Conservation (phyloP, 192 early-diverging fungal species). For the Coemansia erecta region DNA sequence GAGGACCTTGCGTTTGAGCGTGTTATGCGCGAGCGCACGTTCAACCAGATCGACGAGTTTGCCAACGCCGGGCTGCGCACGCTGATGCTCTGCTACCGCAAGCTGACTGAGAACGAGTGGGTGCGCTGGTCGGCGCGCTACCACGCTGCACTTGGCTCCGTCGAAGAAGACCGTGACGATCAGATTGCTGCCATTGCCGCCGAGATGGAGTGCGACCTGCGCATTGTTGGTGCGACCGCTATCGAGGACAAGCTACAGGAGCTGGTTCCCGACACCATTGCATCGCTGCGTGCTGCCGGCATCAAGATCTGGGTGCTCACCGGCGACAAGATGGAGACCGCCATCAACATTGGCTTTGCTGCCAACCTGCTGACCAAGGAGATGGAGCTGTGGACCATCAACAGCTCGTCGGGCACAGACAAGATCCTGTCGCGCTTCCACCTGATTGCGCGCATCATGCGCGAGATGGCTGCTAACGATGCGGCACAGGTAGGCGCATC, state of each 20-base stretch:
- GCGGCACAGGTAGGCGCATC: neutral
- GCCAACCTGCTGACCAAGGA: constrained; percentile 67
- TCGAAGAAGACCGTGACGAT: constrained; percentile 70
- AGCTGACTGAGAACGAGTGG: constrained; percentile 71
- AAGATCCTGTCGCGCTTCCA: constrained; percentile 50
- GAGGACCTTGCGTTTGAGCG: constrained; percentile 53
- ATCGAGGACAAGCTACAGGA: constrained; percentile 98
- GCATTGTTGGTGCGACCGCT: constrained; percentile 87
- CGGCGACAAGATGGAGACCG: constrained; percentile 97
- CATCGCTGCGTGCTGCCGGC: constrained; percentile 74
- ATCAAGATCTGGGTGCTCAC: constrained; percentile 98
- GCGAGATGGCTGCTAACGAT: constrained; percentile 31
- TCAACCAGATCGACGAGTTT: constrained; percentile 69
- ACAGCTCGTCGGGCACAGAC: constrained; percentile 38
- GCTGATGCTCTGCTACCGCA: constrained; percentile 78
- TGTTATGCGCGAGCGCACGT: constrained; percentile 57
- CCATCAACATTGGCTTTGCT: constrained; percentile 97
- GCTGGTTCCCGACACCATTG: constrained; percentile 90
- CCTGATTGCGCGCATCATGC: constrained; percentile 52
- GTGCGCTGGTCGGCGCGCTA: constrained; percentile 73
- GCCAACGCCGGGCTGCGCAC: constrained; percentile 88
- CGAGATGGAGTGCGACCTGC: constrained; percentile 77
- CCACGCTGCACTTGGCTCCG: constrained; percentile 65
- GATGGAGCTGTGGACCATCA: constrained; percentile 68
- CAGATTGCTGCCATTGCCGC: constrained; percentile 70